Evolutionary conservation across 2,329 filamentous ascomycete species (phyloP).

Genomic region (Beauveria caledonica): DNA sequence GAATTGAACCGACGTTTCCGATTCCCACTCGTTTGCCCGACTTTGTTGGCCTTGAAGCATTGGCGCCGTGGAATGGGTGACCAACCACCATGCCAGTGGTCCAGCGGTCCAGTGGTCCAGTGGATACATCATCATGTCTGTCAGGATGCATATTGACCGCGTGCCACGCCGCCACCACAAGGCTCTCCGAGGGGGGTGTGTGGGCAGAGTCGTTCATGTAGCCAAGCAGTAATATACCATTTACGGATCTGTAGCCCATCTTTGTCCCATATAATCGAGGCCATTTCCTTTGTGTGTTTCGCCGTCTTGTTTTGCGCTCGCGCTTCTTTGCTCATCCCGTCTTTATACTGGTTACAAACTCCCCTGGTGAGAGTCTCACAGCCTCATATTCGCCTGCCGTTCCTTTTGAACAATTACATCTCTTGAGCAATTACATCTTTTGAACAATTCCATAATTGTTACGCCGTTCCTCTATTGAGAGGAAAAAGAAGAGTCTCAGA

Average conservation of each 20-base stretch:
- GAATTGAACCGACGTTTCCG: too few relatives aligned
- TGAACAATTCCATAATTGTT: too few relatives aligned
- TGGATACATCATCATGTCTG: too few relatives aligned
- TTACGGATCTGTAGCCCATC: neutral
- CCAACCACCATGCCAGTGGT: conserved; percentile 1
- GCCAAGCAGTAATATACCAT: too few relatives aligned
- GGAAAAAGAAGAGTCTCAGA: too few relatives aligned
- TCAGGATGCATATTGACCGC: too few relatives aligned
- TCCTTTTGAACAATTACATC: too few relatives aligned
- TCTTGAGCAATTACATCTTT: too few relatives aligned
- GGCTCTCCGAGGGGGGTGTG: neutral
- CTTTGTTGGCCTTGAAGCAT: too few relatives aligned
- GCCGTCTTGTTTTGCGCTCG: neutral
- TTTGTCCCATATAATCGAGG: neutral
- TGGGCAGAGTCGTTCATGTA: neutral
- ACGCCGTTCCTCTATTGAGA: too few relatives aligned
- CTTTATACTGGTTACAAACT: neutral
- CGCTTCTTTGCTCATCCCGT: neutral
- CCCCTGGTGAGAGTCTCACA: conserved; percentile 1
- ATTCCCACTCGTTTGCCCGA: too few relatives aligned
- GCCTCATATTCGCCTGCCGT: neutral
- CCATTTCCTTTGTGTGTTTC: neutral
- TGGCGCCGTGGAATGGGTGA: neutral
- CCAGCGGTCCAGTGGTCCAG: too few relatives aligned
- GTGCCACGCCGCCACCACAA: neutral